Evolutionary conservation across 1,139 yeast species (phyloP), one percentile per base, ranked within the genome.

Genomic region (Candida sanyaensis): DNA sequence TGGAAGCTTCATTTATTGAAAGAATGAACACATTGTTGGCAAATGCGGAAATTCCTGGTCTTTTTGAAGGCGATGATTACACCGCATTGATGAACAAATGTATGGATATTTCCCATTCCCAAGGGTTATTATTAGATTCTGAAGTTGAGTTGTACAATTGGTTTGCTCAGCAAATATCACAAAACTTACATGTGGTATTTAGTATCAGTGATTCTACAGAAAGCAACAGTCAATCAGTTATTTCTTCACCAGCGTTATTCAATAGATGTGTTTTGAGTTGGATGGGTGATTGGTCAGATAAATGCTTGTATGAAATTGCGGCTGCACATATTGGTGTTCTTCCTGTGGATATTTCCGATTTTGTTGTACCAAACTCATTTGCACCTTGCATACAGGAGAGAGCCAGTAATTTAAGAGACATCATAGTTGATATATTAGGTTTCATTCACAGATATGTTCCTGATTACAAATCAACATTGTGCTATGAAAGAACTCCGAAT

Each of bases 11-110:
- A 0, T 92, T 92, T 59, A 68, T 93, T 31, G 99, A 93, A 64
- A 73, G 96, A 51, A 90, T 93, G 96, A 93, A 93, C 58, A 89
- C 96, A 0, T 69, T 93, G 28, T 72, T 93, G 33, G 97, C 98
- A 0, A 93, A 92, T 63, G 89, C 97, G 0, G 97, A 92, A 57
- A 80, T 91, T 24, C 97, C 97, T 0, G 97, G 97, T 2, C 69
- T 93, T 21, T 93, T 89, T 63, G 90, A 83, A 54, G 93, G 84
- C 0, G 96, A 89, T 10, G 92, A 88, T 11, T 77, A 71, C 45
- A 68, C 71, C 0, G 55, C 74, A 3, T 66, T 91, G 45, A 73
- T 88, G 74, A 68, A 68, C 1, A 60, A 78, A 2, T 85, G 96
- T 53, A 67, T 75, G 24, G 86, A 83, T 27, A 83, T 81, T 42